Evolutionary conservation across 2,329 filamentous ascomycete species (phyloP).

Genomic region (Septoria linicola): DNA sequence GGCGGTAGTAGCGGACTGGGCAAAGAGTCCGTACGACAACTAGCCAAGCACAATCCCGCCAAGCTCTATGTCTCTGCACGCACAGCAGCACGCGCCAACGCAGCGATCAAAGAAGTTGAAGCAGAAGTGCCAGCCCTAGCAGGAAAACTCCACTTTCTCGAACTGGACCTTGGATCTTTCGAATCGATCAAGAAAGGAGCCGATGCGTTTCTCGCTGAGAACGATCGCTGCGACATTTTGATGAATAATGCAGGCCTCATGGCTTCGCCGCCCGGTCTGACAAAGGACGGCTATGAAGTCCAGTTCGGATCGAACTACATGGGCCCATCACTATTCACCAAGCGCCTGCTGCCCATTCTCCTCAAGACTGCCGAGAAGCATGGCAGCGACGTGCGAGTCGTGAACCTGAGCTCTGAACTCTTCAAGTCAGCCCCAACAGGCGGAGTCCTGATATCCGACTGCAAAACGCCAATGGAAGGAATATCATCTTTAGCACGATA

Average conservation of each 20-base stretch:
- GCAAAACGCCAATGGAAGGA: conserved; percentile 26
- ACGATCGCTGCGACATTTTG: conserved; percentile 34
- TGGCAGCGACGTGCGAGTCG: conserved; percentile 29
- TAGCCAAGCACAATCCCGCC: conserved; percentile 51
- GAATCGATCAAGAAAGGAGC: conserved; percentile 40
- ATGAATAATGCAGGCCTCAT: conserved; percentile 37
- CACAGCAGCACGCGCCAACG: conserved; percentile 46
- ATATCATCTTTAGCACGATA: conserved; percentile 38
- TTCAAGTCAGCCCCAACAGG: conserved; percentile 16
- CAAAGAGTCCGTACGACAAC: conserved; percentile 44
- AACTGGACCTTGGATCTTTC: conserved; percentile 31
- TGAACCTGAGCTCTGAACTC: conserved; percentile 31
- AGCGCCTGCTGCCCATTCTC: conserved; percentile 31
- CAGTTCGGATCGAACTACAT: conserved; percentile 38
- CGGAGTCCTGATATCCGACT: conserved; percentile 23
- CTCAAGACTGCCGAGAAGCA: conserved; percentile 20
- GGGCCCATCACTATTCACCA: conserved; percentile 35
- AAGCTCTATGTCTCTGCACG: conserved; percentile 54
- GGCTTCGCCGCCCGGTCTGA: conserved; percentile 19
- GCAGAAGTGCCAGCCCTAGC: conserved; percentile 30
- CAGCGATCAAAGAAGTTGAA: conserved; percentile 45
- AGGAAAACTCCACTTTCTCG: conserved; percentile 42
- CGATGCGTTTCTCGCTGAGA: conserved; percentile 10
- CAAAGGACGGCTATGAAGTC: conserved; percentile 35
- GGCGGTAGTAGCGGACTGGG: conserved; percentile 41